Evolutionary conservation across 306 rosid genomes (phyloP).

Genomic region (Vicia sativa): DNA sequence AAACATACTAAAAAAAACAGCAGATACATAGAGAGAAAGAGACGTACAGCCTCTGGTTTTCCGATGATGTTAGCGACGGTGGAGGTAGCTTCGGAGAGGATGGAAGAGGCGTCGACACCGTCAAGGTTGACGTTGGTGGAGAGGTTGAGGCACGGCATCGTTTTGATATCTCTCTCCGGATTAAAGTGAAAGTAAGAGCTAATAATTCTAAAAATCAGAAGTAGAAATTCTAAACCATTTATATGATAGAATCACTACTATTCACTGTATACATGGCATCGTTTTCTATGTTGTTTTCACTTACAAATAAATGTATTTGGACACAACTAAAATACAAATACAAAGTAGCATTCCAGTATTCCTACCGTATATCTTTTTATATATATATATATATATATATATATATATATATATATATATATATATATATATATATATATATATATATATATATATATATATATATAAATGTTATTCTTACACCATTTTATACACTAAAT

Average conservation of each 20-base stretch:
- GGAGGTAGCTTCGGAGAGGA: slow-evolving; percentile 92
- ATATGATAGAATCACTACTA: background rate
- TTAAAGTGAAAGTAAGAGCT: background rate
- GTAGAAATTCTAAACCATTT: slow-evolving; percentile 1
- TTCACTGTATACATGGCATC: background rate
- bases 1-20: background rate
- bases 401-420: too few species aligned
- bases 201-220: background rate
- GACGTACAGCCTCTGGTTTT: slow-evolving; percentile 77
- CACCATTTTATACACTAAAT: too few species aligned
- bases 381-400: too few species aligned
- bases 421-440: too few species aligned
- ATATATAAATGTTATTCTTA: too few species aligned
- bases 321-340: too few species aligned
- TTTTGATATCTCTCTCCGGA: slow-evolving; percentile 23
- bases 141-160: slow-evolving; percentile 91
- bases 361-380: too few species aligned
- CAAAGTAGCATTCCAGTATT: too few species aligned
- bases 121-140: slow-evolving; percentile 77
- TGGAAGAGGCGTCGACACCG: slow-evolving; percentile 82
- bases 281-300: background rate
- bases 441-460: too few species aligned
- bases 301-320: too few species aligned
- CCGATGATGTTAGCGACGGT: slow-evolving; percentile 69
- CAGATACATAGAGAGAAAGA: background rate